phyloP scores from a whole-genome alignment of 371 early-diverging fungal genomes.

The Mortierella sp. region DNA sequence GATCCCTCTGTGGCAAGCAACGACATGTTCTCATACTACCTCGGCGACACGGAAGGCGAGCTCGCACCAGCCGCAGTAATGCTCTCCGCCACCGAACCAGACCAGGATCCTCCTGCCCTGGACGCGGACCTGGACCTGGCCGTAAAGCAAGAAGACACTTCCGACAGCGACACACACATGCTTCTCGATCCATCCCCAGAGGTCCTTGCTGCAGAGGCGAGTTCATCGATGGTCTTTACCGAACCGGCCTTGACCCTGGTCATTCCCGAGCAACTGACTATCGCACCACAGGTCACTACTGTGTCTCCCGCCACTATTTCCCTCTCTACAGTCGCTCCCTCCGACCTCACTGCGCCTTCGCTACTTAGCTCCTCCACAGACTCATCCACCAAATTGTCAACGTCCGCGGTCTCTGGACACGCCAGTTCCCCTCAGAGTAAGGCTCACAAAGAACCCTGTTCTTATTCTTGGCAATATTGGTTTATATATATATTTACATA shows the following conservation, averaged over 20 bases:
- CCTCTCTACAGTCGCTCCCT: conserved; percentile 1
- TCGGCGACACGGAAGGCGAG: conserved; percentile 18
- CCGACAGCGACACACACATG: conserved; percentile 21
- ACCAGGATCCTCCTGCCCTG: neutral
- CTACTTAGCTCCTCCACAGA: neutral
- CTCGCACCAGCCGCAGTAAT: conserved; percentile 21
- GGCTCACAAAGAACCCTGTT: too few species aligned
- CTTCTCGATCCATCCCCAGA: conserved; percentile 24
- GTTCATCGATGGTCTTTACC: conserved; percentile 14
- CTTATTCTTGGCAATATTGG: too few species aligned
- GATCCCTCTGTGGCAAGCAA: conserved; percentile 29
- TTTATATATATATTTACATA: too few species aligned
- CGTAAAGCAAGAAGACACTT: conserved; percentile 28
- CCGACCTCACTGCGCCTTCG: neutral
- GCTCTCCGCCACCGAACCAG: neutral
- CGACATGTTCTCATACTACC: conserved; percentile 44
- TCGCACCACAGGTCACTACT: conserved; percentile 35
- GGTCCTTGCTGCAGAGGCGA: too few species aligned
- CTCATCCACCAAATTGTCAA: neutral
- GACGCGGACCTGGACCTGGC: conserved; percentile 10
- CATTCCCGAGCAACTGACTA: conserved; percentile 38
- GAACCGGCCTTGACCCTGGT: conserved; percentile 15
- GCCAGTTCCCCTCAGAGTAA: neutral
- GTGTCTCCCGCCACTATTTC: conserved; percentile 17
- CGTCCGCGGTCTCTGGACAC: neutral